phyloP scores from a whole-genome alignment of 768 basidiomycete species.

The Mycena olivaceomarginata region DNA sequence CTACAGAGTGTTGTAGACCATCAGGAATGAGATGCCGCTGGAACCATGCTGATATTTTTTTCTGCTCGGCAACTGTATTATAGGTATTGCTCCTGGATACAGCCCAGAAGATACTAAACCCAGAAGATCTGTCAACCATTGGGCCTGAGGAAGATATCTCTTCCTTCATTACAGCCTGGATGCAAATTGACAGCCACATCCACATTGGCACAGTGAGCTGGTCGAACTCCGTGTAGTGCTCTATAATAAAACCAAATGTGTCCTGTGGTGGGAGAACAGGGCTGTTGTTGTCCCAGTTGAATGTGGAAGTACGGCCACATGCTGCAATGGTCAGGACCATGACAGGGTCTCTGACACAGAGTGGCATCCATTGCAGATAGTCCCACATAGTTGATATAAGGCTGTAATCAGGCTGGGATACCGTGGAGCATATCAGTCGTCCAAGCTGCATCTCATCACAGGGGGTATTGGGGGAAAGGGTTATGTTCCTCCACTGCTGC shows the following conservation, averaged over 20 bases:
- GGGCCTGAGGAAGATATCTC: no score
- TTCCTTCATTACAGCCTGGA: background rate
- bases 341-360: background rate
- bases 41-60: no score
- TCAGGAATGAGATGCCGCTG: no score
- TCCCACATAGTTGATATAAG: background rate
- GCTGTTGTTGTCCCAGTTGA: background rate
- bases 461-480: background rate
- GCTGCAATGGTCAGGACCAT: background rate
- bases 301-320: background rate
- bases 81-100: no score
- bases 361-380: background rate
- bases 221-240: background rate
- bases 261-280: background rate
- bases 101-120: no score
- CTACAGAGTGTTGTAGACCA: no score
- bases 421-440: background rate
- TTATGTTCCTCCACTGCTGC: background rate
- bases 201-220: conserved; percentile 12
- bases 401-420: background rate
- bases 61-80: no score
- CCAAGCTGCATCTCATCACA: background rate
- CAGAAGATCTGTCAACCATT: no score
- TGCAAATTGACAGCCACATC: conserved; percentile 25
- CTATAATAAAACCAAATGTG: background rate